Conservation (phyloP, 2,329 filamentous ascomycete genomes). For the Monosporascus cannonballus region DNA sequence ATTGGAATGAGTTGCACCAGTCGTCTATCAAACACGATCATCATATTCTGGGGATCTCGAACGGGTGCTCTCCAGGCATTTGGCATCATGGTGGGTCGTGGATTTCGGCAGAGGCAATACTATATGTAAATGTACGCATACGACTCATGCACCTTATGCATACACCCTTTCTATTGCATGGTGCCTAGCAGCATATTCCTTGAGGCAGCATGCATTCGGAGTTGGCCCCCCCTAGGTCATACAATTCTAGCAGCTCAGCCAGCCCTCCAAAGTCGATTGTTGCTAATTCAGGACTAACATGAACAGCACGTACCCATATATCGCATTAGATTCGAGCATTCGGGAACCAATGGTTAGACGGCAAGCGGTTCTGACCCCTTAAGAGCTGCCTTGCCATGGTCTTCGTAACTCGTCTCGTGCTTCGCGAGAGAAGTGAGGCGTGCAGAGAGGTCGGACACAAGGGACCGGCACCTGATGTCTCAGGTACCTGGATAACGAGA, state of each 20-base stretch:
- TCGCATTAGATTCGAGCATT: background rate
- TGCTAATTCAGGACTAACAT: constrained; percentile 10
- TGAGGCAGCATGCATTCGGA: constrained; percentile 21
- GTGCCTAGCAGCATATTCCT: constrained; percentile 8
- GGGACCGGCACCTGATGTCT: background rate
- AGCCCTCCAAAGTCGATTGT: constrained; percentile 7
- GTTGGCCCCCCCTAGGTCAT: constrained; percentile 15
- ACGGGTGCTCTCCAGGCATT: constrained; percentile 1
- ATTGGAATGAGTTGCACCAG: constrained; percentile 2
- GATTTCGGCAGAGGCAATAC: constrained; percentile 9
- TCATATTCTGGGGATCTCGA: constrained; percentile 10
- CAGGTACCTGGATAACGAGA: background rate
- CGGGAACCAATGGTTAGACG: background rate
- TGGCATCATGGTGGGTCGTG: constrained; percentile 19
- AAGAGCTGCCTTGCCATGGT: background rate
- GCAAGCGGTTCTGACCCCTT: background rate
- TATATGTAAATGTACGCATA: constrained; percentile 9
- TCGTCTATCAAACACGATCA: constrained; percentile 11
- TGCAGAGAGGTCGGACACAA: background rate
- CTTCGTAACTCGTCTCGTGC: background rate
- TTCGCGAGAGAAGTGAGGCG: background rate
- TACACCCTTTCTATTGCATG: constrained; percentile 1
- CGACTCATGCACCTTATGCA: constrained; percentile 5
- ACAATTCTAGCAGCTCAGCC: constrained; percentile 23
- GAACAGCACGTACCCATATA: constrained; percentile 2